phyloP scores from a whole-genome alignment of 1,284 basidiomycete genomes.

The Cutaneotrichosporon curvatum region DNA sequence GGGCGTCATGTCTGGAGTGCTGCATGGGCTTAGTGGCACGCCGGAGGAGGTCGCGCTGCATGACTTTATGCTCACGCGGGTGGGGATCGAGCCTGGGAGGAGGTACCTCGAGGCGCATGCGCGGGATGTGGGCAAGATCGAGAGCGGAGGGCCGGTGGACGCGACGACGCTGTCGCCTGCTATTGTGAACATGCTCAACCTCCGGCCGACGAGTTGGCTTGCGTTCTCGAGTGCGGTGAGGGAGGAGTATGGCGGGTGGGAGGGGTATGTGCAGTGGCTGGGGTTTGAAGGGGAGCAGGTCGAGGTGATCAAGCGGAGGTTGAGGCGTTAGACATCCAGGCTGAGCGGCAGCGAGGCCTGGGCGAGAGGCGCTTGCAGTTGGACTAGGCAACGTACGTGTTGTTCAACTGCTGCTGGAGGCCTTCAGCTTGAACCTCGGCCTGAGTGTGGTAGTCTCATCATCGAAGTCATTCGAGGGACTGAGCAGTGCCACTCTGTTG shows the following conservation, averaged over 20 bases:
- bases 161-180: too few relatives aligned
- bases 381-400: too few relatives aligned
- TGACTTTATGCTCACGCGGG: slow-evolving; percentile 15
- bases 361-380: too few relatives aligned
- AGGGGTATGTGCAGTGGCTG: slow-evolving; percentile 7
- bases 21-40: slow-evolving; percentile 13
- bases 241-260: slow-evolving; percentile 11
- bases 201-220: slow-evolving; percentile 3
- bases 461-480: too few relatives aligned
- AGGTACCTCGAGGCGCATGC: slow-evolving; percentile 1
- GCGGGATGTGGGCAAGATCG: not conserved
- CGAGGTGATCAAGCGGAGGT: slow-evolving; percentile 6
- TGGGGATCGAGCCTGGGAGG: slow-evolving; percentile 16
- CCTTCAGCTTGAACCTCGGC: too few relatives aligned
- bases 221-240: slow-evolving; percentile 1
- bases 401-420: too few relatives aligned
- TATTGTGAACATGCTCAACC: slow-evolving; percentile 8
- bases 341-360: too few relatives aligned
- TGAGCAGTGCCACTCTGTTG: too few relatives aligned
- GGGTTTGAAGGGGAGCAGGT: slow-evolving; percentile 7
- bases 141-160: slow-evolving; percentile 3
- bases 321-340: not conserved
- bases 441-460: too few relatives aligned
- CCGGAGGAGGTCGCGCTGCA: slow-evolving; percentile 1
- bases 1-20: slow-evolving; percentile 10